phyloP scores from a whole-genome alignment of 2,329 filamentous ascomycete species.

The Pseudogymnoascus sp. region DNA sequence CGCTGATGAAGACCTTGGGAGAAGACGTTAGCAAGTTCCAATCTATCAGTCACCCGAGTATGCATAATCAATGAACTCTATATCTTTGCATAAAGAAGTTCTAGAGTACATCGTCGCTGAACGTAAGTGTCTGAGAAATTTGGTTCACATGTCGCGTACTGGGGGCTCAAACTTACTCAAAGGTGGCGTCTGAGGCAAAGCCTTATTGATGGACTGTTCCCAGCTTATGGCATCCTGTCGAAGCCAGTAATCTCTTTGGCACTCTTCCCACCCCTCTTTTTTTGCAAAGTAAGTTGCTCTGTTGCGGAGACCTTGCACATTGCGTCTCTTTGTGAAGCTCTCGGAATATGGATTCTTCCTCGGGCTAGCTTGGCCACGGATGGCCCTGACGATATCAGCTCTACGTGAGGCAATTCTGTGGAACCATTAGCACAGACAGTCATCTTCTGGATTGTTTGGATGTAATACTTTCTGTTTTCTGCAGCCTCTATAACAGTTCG shows the following conservation, averaged over 20 bases:
- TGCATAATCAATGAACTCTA: not conserved
- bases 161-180: not conserved
- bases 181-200: not conserved
- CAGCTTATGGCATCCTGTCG: slow-evolving; percentile 4
- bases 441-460: not conserved
- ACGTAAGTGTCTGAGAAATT: not conserved
- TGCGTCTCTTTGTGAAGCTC: slow-evolving; percentile 1
- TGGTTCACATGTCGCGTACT: not conserved
- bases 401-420: not conserved
- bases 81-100: not conserved
- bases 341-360: not conserved
- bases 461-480: not conserved
- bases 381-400: not conserved
- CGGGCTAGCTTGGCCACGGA: not conserved
- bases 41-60: not conserved
- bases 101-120: not conserved
- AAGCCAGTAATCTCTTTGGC: not conserved
- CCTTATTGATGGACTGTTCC: slow-evolving; percentile 3
- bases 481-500: not conserved
- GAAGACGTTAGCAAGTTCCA: not conserved
- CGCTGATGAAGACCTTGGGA: not conserved
- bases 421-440: not conserved
- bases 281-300: slow-evolving; percentile 7
- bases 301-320: slow-evolving; percentile 1
- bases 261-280: not conserved